Conservation (phyloP, 345 rosid genomes). For the Orychophragmus violaceus region DNA sequence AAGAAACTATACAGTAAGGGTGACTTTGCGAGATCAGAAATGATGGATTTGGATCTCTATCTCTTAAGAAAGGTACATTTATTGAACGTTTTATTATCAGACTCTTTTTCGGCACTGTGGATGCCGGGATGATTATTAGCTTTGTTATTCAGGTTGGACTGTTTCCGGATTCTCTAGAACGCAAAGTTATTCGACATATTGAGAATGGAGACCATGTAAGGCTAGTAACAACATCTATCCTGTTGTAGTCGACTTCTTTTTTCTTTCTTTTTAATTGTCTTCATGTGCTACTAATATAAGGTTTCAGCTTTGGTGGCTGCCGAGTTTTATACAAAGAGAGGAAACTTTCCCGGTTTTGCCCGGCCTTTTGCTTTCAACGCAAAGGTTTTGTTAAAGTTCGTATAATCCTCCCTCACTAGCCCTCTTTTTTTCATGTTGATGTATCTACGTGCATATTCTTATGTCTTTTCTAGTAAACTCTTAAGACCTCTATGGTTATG, state of each 20-base stretch:
- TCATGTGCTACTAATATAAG: slow-evolving; percentile 37
- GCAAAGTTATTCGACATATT: slow-evolving; percentile 63
- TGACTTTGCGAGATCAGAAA: slow-evolving; percentile 55
- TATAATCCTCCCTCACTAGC: slow-evolving; percentile 20
- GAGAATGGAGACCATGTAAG: slow-evolving; percentile 70
- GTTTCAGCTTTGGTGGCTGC: slow-evolving; percentile 88
- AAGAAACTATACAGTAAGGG: slow-evolving; percentile 53
- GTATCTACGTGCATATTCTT: background rate
- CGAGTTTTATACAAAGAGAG: slow-evolving; percentile 71
- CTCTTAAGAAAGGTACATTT: slow-evolving; percentile 56
- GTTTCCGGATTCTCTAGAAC: slow-evolving; percentile 80
- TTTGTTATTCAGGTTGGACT: slow-evolving; percentile 57
- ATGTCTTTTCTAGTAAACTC: background rate
- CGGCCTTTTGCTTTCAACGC: slow-evolving; percentile 78
- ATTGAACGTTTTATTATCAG: background rate
- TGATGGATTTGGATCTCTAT: slow-evolving; percentile 48
- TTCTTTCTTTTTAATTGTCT: slow-evolving; percentile 6
- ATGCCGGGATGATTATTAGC: slow-evolving; percentile 1
- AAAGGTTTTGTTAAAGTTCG: slow-evolving; percentile 63
- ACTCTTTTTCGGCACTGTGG: background rate
- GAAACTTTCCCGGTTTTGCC: slow-evolving; percentile 76
- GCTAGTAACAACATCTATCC: slow-evolving; percentile 13
- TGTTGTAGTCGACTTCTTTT: background rate
- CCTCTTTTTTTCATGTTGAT: background rate
- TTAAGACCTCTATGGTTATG: slow-evolving; percentile 18